A percentile compares a stretch with the other conserved stretches of the same genome.
Evolutionary conservation across 78 protist species (phyloP).

Genomic region (Dictyostelium brefeldianum): DNA sequence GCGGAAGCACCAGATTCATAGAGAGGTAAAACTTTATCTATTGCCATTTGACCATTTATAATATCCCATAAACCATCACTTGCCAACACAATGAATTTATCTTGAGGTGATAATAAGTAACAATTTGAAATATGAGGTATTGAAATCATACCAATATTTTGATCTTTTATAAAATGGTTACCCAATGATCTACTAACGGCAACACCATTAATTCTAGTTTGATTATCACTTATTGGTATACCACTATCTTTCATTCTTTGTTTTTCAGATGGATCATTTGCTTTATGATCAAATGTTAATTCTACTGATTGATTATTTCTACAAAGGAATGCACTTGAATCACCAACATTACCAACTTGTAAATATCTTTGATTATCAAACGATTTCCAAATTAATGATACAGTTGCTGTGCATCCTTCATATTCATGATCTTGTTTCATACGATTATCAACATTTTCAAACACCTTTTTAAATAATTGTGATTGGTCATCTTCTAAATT

Average conservation of each 20-base stretch:
- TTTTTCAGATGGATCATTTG: conserved; percentile 78
- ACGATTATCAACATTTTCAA: conserved; percentile 33
- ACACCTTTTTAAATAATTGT: conserved; percentile 6
- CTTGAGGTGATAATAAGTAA: conserved; percentile 23
- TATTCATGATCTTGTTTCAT: conserved; percentile 67
- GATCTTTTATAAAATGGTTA: conserved; percentile 82
- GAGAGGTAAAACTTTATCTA: neutral
- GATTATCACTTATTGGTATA: conserved; percentile 64
- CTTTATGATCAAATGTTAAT: conserved; percentile 85
- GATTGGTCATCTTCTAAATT: neutral
- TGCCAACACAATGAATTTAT: conserved; percentile 68
- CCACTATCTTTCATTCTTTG: conserved; percentile 80
- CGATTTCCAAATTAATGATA: conserved; percentile 55
- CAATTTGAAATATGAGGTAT: conserved; percentile 73
- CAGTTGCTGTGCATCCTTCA: conserved; percentile 83
- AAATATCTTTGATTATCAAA: conserved; percentile 21
- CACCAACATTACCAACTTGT: conserved; percentile 85
- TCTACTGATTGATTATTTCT: conserved; percentile 41
- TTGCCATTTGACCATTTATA: conserved; percentile 54
- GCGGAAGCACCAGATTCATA: conserved; percentile 4
- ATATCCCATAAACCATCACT: conserved; percentile 85
- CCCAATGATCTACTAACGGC: conserved; percentile 85
- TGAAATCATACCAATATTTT: conserved; percentile 80
- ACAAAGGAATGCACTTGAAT: conserved; percentile 42
- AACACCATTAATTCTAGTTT: conserved; percentile 85